These are phyloP conservation scores for Oryza officinalis DNA, from an alignment of 176 grass and related monocot species.

Conservation along the genomic window DNA sequence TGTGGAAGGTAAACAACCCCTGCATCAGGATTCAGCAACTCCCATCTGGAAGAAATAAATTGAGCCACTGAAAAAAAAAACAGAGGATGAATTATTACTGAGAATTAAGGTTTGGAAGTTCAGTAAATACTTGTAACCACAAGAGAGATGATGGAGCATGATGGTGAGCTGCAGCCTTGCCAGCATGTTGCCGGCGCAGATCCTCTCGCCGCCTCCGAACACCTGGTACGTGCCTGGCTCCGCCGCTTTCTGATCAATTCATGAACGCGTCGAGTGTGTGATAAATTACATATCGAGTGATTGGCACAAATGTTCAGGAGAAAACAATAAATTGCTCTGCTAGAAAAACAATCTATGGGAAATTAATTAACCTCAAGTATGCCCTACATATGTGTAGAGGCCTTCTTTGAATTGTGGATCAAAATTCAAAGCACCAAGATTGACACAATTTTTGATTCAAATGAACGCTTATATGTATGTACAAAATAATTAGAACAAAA, in stretches of 20 bases:
- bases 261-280: too few species aligned
- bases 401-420: too few species aligned
- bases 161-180: slow-evolving; percentile 26
- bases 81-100: background rate
- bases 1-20: slow-evolving; percentile 15
- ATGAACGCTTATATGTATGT: too few species aligned
- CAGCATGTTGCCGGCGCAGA: slow-evolving; percentile 41
- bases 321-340: too few species aligned
- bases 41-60: background rate
- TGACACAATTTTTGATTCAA: too few species aligned
- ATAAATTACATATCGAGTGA: too few species aligned
- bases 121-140: slow-evolving; percentile 12
- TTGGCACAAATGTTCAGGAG: too few species aligned
- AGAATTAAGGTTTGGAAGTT: background rate
- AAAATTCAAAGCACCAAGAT: too few species aligned
- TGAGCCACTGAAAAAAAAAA: background rate
- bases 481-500: too few species aligned
- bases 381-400: too few species aligned
- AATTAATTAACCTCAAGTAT: too few species aligned
- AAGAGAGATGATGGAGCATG: slow-evolving; percentile 31
- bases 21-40: slow-evolving; percentile 32
- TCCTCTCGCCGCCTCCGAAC: slow-evolving; percentile 23
- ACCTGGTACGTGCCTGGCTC: slow-evolving; percentile 32
- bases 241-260: background rate
- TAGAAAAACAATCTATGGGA: too few species aligned